Evolutionary conservation across 805 yeast species (phyloP), one percentile per base, ranked within the genome.

Genomic region (Ogataea polymorpha): DNA sequence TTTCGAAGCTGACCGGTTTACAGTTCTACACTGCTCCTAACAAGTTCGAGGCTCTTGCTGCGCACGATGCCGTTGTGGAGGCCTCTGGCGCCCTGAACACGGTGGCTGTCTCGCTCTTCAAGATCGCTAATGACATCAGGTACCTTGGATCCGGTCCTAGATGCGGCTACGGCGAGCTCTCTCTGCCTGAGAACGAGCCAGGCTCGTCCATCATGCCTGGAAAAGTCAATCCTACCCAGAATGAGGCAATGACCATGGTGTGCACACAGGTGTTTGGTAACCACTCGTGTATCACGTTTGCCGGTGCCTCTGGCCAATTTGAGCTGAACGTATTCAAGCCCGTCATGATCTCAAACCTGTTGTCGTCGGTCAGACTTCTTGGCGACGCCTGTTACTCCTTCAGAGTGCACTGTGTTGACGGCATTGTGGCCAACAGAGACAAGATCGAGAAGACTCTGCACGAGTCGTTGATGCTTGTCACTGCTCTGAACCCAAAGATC

Each of bases 121-220:
- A 93, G 77, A 93, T 93, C 57, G 98, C 97, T 58, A 88, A 93
- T 68, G 99, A 93, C 67, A 93, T 93, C 67, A 80, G 99, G 71
- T 93, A 93, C 78, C 80, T 93, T 56, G 99, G 98, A 51, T 87
- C 96, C 34, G 99, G 99, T 59, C 99, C 99, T 63, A 85, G 99
- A 74, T 93, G 99, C 71, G 99, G 99, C 50, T 93, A 93, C 71
- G 97, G 97, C 42, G 99, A 93, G 71, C 79, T 93, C 55, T 63
- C 88, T 20, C 74, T 93, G 56, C 99, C 99, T 50, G 98, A 91
- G 74, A 93, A 93, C 69, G 99, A 93, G 74, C 99, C 99, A 43
- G 99, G 99, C 62, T 88, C 97, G 45, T 89, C 97, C 21, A 93
- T 93, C 68, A 93, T 93, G 99, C 99, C 99, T 39, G 99, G 99